Evolutionary conservation across 495 filamentous ascomycete species (phyloP).

Genomic region (Paragyromitra xinjiangensis): DNA sequence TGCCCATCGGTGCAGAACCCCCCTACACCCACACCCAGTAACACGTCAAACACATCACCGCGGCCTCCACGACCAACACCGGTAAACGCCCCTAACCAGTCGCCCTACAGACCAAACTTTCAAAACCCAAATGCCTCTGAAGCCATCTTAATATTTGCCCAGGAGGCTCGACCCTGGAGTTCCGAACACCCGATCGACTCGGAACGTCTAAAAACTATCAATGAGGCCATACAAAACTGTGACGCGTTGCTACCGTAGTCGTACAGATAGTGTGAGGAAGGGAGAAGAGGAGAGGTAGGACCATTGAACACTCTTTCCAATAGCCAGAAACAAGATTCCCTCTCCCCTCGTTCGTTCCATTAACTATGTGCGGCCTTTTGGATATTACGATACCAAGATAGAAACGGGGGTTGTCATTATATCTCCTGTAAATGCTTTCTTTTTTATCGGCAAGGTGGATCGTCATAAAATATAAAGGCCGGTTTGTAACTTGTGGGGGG

Average conservation of each 20-base stretch:
- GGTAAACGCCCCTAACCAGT: background rate
- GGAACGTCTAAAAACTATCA: background rate
- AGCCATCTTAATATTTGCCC: background rate
- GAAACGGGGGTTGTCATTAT: background rate
- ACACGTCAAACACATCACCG: background rate
- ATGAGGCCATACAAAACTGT: background rate
- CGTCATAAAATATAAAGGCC: background rate
- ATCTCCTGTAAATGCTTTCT: background rate
- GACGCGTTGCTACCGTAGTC: slow-evolving; percentile 3
- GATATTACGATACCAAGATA: background rate
- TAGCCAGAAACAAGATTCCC: background rate
- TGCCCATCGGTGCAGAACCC: background rate
- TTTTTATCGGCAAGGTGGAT: background rate
- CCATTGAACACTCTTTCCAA: no score
- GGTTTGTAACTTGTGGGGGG: background rate
- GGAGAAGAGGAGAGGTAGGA: background rate
- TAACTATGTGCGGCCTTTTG: background rate
- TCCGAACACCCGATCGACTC: background rate
- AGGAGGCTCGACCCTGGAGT: slow-evolving; percentile 16
- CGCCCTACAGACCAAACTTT: background rate
- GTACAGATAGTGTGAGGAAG: background rate
- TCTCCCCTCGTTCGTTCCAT: background rate
- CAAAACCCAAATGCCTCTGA: background rate
- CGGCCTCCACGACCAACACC: background rate
- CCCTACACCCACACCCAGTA: background rate